These are phyloP conservation scores for Pyrenopolyporus hunteri DNA, from an alignment of 495 filamentous ascomycete species.

Conservation along the genomic window DNA sequence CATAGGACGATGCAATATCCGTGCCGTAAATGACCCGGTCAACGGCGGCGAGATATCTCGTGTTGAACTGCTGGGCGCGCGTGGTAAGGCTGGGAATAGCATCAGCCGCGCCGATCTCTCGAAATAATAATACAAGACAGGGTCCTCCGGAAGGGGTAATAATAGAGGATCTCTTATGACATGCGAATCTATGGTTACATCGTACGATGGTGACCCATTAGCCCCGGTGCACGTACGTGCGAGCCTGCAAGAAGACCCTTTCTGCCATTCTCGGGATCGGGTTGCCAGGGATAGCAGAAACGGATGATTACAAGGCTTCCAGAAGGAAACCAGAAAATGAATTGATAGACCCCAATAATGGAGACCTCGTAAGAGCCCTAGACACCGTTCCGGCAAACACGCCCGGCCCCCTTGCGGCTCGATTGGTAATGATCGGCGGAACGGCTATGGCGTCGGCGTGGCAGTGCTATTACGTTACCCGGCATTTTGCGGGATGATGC, in stretches of 20 bases:
- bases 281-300: conserved; percentile 6
- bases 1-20: conserved; percentile 13
- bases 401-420: conserved; percentile 17
- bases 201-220: conserved; percentile 15
- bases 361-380: conserved; percentile 18
- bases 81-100: conserved; percentile 34
- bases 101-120: conserved; percentile 29
- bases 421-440: conserved; percentile 35
- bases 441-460: conserved; percentile 28
- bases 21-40: conserved; percentile 1
- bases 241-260: conserved; percentile 23
- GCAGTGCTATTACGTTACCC: conserved; percentile 34
- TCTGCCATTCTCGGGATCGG: conserved; percentile 22
- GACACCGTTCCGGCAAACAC: conserved; percentile 29
- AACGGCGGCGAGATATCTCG: conserved; percentile 21
- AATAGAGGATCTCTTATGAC: conserved; percentile 15
- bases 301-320: conserved; percentile 15
- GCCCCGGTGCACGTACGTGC: not conserved
- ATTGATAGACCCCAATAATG: conserved; percentile 22
- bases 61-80: conserved; percentile 22
- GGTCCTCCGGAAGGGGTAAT: conserved; percentile 8
- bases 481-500: conserved; percentile 32
- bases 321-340: conserved; percentile 30
- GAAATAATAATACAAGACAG: conserved; percentile 18
- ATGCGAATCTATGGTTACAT: conserved; percentile 36